Percentiles rank a stretch among this genome's conserved stretches.
phyloP scores from a whole-genome alignment of 768 basidiomycete species.

The Calocera viscosa region DNA sequence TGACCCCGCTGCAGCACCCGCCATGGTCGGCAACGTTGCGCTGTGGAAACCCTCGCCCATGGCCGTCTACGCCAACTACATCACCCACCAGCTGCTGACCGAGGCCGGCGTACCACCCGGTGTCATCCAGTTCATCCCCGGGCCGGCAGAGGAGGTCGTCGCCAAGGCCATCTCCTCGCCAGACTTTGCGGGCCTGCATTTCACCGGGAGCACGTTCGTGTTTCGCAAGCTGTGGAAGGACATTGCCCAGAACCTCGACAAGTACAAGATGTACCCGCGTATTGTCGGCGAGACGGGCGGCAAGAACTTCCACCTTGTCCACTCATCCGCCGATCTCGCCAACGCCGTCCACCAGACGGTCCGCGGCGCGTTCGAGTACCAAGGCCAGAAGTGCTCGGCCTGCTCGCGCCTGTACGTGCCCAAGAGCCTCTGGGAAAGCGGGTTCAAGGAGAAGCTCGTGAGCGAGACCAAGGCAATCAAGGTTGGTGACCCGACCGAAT shows the following conservation, averaged over 20 bases:
- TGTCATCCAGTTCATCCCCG: slow-evolving; percentile 95
- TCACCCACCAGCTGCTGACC: slow-evolving; percentile 76
- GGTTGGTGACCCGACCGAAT: slow-evolving; percentile 64
- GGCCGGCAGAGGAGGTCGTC: slow-evolving; percentile 73
- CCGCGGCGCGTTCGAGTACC: slow-evolving; percentile 88
- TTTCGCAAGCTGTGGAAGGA: slow-evolving; percentile 97
- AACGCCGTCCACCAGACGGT: slow-evolving; percentile 86
- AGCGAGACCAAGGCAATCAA: slow-evolving; percentile 70
- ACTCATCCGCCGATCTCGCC: slow-evolving; percentile 69
- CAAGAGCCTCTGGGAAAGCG: slow-evolving; percentile 62
- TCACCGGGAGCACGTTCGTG: slow-evolving; percentile 88
- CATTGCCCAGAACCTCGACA: slow-evolving; percentile 76
- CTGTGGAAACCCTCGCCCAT: slow-evolving; percentile 97
- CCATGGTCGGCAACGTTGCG: slow-evolving; percentile 85
- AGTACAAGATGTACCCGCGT: slow-evolving; percentile 78
- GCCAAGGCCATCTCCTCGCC: slow-evolving; percentile 67
- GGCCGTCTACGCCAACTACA: slow-evolving; percentile 89
- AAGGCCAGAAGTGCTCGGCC: slow-evolving; percentile 97
- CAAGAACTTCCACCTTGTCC: slow-evolving; percentile 96
- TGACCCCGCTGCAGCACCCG: slow-evolving; percentile 46
- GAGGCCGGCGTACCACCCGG: slow-evolving; percentile 91
- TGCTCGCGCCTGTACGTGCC: slow-evolving; percentile 85
- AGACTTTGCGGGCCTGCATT: slow-evolving; percentile 79
- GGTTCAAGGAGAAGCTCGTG: slow-evolving; percentile 73
- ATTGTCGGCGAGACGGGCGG: slow-evolving; percentile 96